Evolutionary conservation across 139 green algal species (phyloP).

Genomic region (Limnomonas spitsbergensis): DNA sequence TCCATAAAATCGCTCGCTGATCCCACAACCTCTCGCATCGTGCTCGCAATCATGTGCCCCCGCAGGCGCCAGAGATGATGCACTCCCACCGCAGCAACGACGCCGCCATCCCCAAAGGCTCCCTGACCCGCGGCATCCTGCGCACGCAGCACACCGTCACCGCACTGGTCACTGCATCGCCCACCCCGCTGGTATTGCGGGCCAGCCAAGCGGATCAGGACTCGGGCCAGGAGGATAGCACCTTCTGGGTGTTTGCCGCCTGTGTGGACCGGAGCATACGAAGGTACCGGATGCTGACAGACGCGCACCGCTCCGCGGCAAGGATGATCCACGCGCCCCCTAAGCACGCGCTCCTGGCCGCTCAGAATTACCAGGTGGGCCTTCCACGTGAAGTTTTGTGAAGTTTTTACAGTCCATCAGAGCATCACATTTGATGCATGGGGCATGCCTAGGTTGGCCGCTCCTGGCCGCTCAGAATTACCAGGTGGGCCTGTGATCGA

Average conservation of each 20-base stretch:
- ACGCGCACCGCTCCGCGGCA: background rate
- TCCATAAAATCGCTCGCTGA: no score
- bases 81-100: conserved; percentile 3
- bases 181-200: background rate
- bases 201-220: background rate
- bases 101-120: conserved; percentile 14
- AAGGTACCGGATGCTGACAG: conserved; percentile 17
- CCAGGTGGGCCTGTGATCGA: no score
- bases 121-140: conserved; percentile 12
- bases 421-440: no score
- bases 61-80: background rate
- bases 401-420: no score
- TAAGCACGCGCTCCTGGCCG: background rate
- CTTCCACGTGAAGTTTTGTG: no score
- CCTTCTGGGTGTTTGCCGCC: conserved; percentile 22
- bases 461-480: background rate
- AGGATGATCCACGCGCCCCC: background rate
- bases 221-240: background rate
- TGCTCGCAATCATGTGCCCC: no score
- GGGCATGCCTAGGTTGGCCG: no score
- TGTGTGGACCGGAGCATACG: conserved; percentile 26
- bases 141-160: conserved; percentile 9
- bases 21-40: no score
- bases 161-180: background rate
- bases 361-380: background rate